Percentiles rank a stretch among this genome's conserved stretches.
phyloP scores from a whole-genome alignment of 2,329 filamentous ascomycete genomes.

The Stagonosporopsis chrysanthemi region DNA sequence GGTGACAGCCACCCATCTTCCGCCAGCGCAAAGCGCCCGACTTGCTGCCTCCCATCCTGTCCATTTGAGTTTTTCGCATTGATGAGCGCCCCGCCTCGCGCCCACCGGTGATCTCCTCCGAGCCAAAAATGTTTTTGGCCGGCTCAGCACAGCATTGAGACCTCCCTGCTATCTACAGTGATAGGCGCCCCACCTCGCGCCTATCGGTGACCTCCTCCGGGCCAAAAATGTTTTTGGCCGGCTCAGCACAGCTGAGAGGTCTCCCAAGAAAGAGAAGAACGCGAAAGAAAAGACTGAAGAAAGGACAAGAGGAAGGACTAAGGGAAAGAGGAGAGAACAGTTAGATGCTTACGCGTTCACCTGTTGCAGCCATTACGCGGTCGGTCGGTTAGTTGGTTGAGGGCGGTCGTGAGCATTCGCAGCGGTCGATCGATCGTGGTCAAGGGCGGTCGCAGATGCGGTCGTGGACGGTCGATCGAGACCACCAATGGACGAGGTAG shows the following conservation, averaged over 20 bases:
- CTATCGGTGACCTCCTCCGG: neutral
- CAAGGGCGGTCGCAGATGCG: too few relatives aligned
- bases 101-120: neutral
- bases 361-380: too few relatives aligned
- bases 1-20: neutral
- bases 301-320: too few relatives aligned
- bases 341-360: too few relatives aligned
- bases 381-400: too few relatives aligned
- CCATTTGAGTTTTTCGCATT: neutral
- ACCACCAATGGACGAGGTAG: neutral
- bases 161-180: neutral
- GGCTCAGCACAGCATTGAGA: neutral
- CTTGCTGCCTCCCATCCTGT: neutral
- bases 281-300: neutral
- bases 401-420: too few relatives aligned
- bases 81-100: neutral
- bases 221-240: constrained; percentile 1
- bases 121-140: neutral
- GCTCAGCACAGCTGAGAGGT: neutral
- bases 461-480: too few relatives aligned
- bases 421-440: too few relatives aligned
- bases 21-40: neutral
- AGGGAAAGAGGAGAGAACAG: neutral
- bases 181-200: neutral
- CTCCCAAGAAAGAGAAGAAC: neutral